These are phyloP conservation scores for Rhamnella rubrinervis DNA, from an alignment of 331 rosid species.

Conservation along the genomic window DNA sequence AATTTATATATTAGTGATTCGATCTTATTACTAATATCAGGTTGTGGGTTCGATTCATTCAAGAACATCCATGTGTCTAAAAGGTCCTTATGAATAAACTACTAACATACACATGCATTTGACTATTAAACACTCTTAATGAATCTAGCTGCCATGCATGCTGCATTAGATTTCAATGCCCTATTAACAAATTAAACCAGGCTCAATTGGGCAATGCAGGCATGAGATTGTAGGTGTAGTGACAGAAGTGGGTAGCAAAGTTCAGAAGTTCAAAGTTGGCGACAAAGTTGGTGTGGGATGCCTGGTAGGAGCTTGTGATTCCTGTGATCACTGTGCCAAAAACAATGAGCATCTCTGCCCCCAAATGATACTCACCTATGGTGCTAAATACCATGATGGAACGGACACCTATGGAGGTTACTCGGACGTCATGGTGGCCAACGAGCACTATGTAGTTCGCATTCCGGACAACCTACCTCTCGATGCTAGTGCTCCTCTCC, in stretches of 20 bases:
- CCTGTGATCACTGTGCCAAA: constrained; percentile 44
- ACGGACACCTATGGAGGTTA: constrained; percentile 59
- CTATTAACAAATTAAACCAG: too few species aligned
- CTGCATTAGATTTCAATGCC: too few species aligned
- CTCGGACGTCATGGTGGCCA: constrained; percentile 46
- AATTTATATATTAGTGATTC: too few species aligned
- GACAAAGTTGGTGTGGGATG: constrained; percentile 64
- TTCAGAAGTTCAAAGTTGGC: constrained; percentile 53
- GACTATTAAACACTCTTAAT: too few species aligned
- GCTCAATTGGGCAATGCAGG: constrained; percentile 19
- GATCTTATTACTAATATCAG: too few species aligned
- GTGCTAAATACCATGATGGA: constrained; percentile 36
- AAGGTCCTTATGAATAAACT: too few species aligned
- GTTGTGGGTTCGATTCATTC: too few species aligned
- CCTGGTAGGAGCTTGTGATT: constrained; percentile 51
- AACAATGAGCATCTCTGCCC: constrained; percentile 59
- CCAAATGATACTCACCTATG: constrained; percentile 37
- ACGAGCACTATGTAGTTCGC: constrained; percentile 38
- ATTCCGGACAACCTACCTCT: constrained; percentile 45
- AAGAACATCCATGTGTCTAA: too few species aligned
- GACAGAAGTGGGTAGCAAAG: constrained; percentile 65
- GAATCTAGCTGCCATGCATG: too few species aligned
- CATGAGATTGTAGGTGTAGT: constrained; percentile 70
- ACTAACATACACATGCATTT: too few species aligned
- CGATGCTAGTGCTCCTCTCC: constrained; percentile 55